Conservation (phyloP, 192 early-diverging fungal genomes). For the Jimgerdemannia lactiflua region DNA sequence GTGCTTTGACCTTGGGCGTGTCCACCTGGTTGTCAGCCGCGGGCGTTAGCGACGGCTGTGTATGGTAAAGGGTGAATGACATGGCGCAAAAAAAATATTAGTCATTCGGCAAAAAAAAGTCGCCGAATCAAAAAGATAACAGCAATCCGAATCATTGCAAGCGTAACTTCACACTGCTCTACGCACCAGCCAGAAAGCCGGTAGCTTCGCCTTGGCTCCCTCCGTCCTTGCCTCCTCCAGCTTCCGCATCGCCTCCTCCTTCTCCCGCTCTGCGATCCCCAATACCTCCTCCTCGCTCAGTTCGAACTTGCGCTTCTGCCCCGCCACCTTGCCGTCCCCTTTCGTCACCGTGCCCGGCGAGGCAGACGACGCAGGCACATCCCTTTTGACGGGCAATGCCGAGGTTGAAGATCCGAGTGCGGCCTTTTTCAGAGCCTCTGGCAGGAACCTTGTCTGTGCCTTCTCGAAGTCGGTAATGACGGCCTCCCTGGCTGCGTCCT, state of each 20-base stretch:
- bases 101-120: not conserved
- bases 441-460: conserved; percentile 57
- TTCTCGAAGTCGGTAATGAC: conserved; percentile 59
- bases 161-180: not conserved
- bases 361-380: not conserved
- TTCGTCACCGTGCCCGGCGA: not conserved
- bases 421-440: not conserved
- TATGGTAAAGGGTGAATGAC: not conserved
- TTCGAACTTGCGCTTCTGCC: conserved; percentile 34
- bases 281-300: conserved; percentile 19
- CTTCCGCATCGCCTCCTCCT: conserved; percentile 22
- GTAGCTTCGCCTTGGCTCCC: conserved; percentile 41
- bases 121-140: not conserved
- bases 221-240: conserved; percentile 31
- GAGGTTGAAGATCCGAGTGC: not conserved
- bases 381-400: conserved; percentile 6
- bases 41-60: conserved; percentile 76
- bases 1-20: conserved; percentile 51
- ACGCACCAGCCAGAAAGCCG: conserved; percentile 74
- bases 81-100: not conserved
- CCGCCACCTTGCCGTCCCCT: not conserved
- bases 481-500: conserved; percentile 46
- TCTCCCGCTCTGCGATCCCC: conserved; percentile 26
- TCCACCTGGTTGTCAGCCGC: conserved; percentile 47
- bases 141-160: not conserved